A percentile compares a stretch with the other conserved stretches of the same genome.
These are phyloP conservation scores for Fagus sylvatica DNA, from an alignment of 306 rosid species.

Conservation along the genomic window DNA sequence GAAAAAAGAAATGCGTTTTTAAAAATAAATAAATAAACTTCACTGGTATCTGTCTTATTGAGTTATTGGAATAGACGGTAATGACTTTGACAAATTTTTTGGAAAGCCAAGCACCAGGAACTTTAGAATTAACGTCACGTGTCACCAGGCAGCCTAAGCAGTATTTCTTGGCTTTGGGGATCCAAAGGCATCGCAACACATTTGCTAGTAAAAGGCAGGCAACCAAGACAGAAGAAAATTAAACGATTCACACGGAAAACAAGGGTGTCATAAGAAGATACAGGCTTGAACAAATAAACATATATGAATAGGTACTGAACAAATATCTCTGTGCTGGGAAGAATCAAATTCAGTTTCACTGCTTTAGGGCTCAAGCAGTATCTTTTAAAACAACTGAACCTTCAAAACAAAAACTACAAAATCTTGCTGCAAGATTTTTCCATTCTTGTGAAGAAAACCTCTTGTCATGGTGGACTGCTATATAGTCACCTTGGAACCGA, in stretches of 20 bases:
- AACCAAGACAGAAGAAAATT: not conserved
- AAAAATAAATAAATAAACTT: too few species aligned
- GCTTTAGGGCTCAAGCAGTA: not conserved
- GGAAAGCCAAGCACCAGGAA: too few species aligned
- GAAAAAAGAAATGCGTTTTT: too few species aligned
- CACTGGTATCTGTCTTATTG: too few species aligned
- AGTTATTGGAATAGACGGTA: too few species aligned
- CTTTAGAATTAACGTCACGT: too few species aligned
- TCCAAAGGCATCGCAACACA: not conserved
- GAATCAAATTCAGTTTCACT: not conserved
- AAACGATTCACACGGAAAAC: not conserved
- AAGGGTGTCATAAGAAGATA: not conserved
- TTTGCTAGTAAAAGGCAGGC: too few species aligned
- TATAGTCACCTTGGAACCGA: conserved; percentile 81
- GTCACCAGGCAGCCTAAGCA: not conserved
- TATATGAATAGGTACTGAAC: not conserved
- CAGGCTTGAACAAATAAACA: not conserved
- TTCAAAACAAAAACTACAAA: not conserved
- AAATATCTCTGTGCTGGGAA: not conserved
- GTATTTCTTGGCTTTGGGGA: not conserved
- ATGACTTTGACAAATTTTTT: too few species aligned
- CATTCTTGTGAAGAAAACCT: conserved; percentile 19
- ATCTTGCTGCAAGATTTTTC: not conserved
- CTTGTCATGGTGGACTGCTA: conserved; percentile 27
- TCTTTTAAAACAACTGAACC: not conserved